Base-by-base conservation (phyloP, 2,329 filamentous ascomycete genomes). In the Ambrosiella beaveri region DNA sequence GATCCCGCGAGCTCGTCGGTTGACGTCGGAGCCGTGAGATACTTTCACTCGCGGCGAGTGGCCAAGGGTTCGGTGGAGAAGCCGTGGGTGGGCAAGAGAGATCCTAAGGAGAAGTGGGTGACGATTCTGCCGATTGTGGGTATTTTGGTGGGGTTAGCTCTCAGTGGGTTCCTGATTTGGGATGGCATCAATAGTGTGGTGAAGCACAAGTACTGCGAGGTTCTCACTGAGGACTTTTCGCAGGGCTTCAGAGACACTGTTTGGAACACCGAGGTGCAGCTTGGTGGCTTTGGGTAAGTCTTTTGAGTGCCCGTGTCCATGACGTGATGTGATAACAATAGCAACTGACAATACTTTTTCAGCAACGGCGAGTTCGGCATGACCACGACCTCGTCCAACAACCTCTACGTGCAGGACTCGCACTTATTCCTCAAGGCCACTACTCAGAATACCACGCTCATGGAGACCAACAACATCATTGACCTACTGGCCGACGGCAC, bases 41-140 rank as follows among this genome's bases (percentile, higher is more conserved):
- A 84, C 70, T 91, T 90, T 66, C 83, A 83, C 68, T 89, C 85
- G 15, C 75, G 85, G 60, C 74, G 85, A 61, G 78, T 91, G 39
- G 78, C 76, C 66, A 87, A 88, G 67, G 85, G 80, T 47, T 79
- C 86, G 54, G 69, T 87, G 2, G 83, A 88, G 67, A 84, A 86
- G 71, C 85, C 87, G 11, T 93, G 88, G 88, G 70, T 85, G 44
- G 70, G 78, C n/a, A 83, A 82, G 66, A 81, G 74, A 59, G 84
- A 90, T 63, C 82, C 84, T 11, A 85, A 82, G 68, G 85, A 91
- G 74, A 93, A 88, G 72, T 93, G 87, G 87, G 82, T 88, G 7
- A 89, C 84, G 1, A 88, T 91, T 62, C 77, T 94, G 59, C 87
- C 87, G 1, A 66, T 89, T 47, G 67, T 88, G 27, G 87, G 86